Evolutionary conservation across 208 protist species (phyloP), one percentile per base, ranked within the genome.

Genomic region (Polymyxa betae): DNA sequence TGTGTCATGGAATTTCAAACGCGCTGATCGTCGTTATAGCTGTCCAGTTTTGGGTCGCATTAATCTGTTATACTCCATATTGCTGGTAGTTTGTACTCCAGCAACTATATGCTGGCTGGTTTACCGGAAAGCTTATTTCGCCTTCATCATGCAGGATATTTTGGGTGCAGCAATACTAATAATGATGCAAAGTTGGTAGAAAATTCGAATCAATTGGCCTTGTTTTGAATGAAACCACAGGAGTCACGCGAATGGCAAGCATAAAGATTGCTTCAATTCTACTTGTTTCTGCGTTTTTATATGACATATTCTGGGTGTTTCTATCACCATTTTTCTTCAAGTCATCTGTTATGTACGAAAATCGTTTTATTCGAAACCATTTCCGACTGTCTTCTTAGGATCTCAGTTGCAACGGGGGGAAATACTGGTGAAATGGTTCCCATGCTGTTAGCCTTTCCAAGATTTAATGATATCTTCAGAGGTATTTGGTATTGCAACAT

Each of bases 281-380:
- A 38, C 40, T 92, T n/a, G 88, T 29, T 16, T 20, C 41, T 0
- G 90, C 90, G 35, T 92, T 92, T 72, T 10, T 92, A n/a, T 92
- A 92, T 88, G 90, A 92, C n/a, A 91, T 92, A 38, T 92, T 92
- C 52, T 92, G 90, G 90, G 90, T 92, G 90, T 92, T 92, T 72
- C 45, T 92, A n/a, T 92, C 90, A 16, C 90, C 90, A 46, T 92
- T 91, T 38, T 91, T 92, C 24, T 92, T 92, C 90, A 38, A 92
- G 90, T 40, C 88, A 12, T 89, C 43, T 89, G 90, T 92, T 88
- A 92, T 92, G 90, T n/a, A n/a, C n/a, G n/a, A n/a, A n/a, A n/a
- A n/a, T n/a, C n/a, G n/a, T n/a, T n/a, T n/a, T n/a, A n/a, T n/a
- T n/a, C n/a, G n/a, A n/a, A n/a, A n/a, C n/a, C n/a, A n/a, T n/a